Conservation (phyloP, 2,329 filamentous ascomycete species). For the Mycosphaerella arachidis region DNA sequence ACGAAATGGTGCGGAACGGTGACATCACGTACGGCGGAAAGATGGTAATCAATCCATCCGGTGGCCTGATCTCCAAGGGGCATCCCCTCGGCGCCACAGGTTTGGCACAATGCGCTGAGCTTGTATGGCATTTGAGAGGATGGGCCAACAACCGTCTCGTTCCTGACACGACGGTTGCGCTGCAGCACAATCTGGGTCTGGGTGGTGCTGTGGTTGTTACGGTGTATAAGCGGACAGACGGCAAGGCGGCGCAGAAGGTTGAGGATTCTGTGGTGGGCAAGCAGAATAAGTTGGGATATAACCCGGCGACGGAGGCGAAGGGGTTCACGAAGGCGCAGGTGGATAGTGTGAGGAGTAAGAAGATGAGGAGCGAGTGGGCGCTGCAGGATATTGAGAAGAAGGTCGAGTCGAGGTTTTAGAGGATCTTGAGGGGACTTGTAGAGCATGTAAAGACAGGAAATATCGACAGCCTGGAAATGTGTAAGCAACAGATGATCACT, state of each 20-base stretch:
- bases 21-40: conserved; percentile 84
- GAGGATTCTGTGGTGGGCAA: conserved; percentile 60
- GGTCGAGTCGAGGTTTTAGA: conserved; percentile 63
- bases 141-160: conserved; percentile 89
- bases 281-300: conserved; percentile 75
- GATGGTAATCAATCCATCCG: conserved; percentile 51
- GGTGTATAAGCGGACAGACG: conserved; percentile 81
- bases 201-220: conserved; percentile 87
- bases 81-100: conserved; percentile 91
- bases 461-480: background rate
- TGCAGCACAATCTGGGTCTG: conserved; percentile 90
- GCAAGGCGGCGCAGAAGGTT: conserved; percentile 57
- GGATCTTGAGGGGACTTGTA: background rate
- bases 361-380: conserved; percentile 64
- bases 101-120: conserved; percentile 90
- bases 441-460: background rate
- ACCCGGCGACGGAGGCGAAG: conserved; percentile 82
- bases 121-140: conserved; percentile 90
- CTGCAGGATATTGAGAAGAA: conserved; percentile 70
- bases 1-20: conserved; percentile 80
- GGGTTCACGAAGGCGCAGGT: conserved; percentile 77
- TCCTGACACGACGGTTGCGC: conserved; percentile 62
- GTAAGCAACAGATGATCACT: background rate
- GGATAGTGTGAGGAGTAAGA: conserved; percentile 66
- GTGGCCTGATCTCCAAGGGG: conserved; percentile 91